Evolutionary conservation across 164 flowering plant genomes (phyloP), one percentile per base, ranked within the genome.

Genomic region (Macadamia integrifolia): DNA sequence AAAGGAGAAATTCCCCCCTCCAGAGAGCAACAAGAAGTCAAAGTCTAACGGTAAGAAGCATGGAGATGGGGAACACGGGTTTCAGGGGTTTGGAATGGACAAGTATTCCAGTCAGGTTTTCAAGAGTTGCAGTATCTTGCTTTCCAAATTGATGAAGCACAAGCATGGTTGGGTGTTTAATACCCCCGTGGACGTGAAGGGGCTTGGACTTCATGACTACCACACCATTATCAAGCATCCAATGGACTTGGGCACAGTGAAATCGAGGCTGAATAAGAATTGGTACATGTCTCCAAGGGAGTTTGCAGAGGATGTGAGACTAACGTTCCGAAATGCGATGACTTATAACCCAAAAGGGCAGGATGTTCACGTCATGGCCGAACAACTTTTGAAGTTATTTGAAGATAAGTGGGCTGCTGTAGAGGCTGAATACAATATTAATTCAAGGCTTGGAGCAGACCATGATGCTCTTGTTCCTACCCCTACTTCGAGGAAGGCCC

Each of bases 301-400:
- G 31, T 92, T 89, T 73, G 93, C 93, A 0, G 92, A 87, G 80
- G 97, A 92, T 79, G 93, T 92, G 61, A 84, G 89, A 74, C 80
- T 88, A 32, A 89, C 93, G 3, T 92, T 89, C 64, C 76, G 61
- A 48, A 92, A 92, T 81, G 97, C 97, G 52, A 87, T 92, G 89
- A 76, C 83, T 6, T 92, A 92, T 69, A 92, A 92, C 65, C 93
- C 93, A 0, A 85, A 84, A 70, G 93, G 87, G 28, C 92, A 92
- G 65, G 92, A 88, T 76, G 96, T 82, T 66, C 91, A 90, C 67
- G 0, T 74, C 9, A 90, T 90, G 93, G 97, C 97, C 6, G 86
- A 83, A 56, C 60, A 71, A 43, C 68, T 92, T 58, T 76, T 69
- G 48, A 77, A 85, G 31, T 73, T 87, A 11, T 92, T 92, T 69